Base-by-base conservation (phyloP, 306 rosid genomes). In the Aeschynomene evenia region DNA sequence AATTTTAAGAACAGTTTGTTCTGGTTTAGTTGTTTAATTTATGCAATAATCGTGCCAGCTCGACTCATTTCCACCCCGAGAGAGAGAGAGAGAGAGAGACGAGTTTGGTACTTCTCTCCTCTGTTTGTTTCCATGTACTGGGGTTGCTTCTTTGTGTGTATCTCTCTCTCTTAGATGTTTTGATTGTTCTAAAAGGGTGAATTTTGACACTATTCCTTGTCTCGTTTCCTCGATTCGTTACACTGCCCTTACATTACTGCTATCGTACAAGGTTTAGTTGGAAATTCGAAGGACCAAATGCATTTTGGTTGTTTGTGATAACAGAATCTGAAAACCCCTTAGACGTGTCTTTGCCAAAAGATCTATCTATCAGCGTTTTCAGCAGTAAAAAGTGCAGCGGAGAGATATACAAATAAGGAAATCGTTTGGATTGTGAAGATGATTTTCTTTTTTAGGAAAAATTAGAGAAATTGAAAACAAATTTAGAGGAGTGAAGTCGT, bases 391-490 rank as follows among this genome's bases (percentile, higher is more conserved):
- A 43, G 1, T 19, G 39, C 0, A 6, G 51, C 0, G 19, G 66
- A 36, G 20, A n/a, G 16, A 19, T 9, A 29, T 15, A 57, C 36
- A 20, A 20, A 16, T 29, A 37, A 37, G 19, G n/a, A 29, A 37
- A 12, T n/a, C 21, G 18, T 12, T 23, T 39, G 19, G 20, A 14
- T 14, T 26, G 33, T 66, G 22, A 66, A 52, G 50, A 31, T 50
- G 18, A 31, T 49, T 12, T 49, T 31, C 15, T 50, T 51, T 20
- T 18, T 7, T 34, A 34, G 51, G 59, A 1, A 45, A 43, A 64
- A 28, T 21, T 20, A 33, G 31, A 67, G 61, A 51, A 67, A 67
- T 67, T 56, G 33, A 43, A 22, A 51, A 55, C 45, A 11, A 50
- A 22, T 18, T 48, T n/a, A n/a, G n/a, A n/a, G n/a, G n/a, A 52